Base-by-base conservation (phyloP, 441 rosid species). In the Populus hybrid region DNA sequence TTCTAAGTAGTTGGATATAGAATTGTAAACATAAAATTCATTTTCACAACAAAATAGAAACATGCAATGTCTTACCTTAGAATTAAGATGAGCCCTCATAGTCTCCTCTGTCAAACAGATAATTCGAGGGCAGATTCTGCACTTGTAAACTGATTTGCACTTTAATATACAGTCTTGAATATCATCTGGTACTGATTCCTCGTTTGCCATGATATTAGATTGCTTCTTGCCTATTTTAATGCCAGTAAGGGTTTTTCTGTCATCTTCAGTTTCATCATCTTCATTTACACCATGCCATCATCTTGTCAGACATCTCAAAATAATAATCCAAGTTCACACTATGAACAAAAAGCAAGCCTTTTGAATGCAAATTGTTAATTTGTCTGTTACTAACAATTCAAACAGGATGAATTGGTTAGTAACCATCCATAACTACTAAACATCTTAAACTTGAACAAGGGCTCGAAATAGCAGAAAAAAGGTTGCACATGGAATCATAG, bases 121-220 rank as follows among this genome's bases (percentile, higher is more conserved):
- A 64, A 82, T 77, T 26, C 80, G 80, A 28, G 97, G 97, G 82
- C 98, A 95, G 73, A 92, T 85, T 85, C 88, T 87, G 90, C 99
- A 95, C 84, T 84, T 92, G 72, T 82, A 92, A 81, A 89, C 93
- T 0, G 96, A 89, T 81, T 93, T 92, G 86, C 82, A 82, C 78
- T 88, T 85, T 59, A 92, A 65, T 71, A 95, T 78, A 85, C 88
- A 91, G 6, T 84, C 88, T n/a, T 87, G 81, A 75, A 90, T 78
- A 81, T 87, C 88, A 75, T 74, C 78, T 59, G 87, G 83, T 11
- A 85, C 69, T 6, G 83, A 72, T 68, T 82, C 83, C 77, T 72
- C 42, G 26, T 83, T 75, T 61, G 74, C 78, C 24, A 12, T 18
- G 68, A 20, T 34, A 76, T 71, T 70, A 8, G 32, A 74, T 71